Conservation (phyloP, 768 basidiomycete genomes). For the Lactarius pseudohatsudake region DNA sequence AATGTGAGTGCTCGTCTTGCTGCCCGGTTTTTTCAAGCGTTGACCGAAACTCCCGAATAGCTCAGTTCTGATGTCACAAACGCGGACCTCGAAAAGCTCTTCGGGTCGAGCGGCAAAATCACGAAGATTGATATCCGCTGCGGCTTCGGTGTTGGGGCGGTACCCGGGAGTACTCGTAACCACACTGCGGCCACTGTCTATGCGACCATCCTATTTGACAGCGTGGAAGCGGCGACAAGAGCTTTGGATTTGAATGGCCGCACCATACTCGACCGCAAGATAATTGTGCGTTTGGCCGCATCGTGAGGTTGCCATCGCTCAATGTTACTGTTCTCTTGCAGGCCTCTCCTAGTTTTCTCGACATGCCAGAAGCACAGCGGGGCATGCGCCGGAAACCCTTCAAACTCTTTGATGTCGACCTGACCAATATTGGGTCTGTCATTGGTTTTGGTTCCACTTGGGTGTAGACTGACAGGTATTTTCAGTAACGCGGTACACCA, state of each 20-base stretch:
- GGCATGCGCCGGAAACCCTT: not conserved
- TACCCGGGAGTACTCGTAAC: not conserved
- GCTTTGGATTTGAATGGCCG: conserved; percentile 1
- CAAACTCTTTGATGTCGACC: not conserved
- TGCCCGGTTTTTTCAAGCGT: conserved; percentile 29
- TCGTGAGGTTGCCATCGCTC: not conserved
- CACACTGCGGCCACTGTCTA: conserved; percentile 7
- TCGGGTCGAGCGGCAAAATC: conserved; percentile 41
- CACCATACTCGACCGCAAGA: conserved; percentile 8
- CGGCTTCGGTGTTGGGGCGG: conserved; percentile 26
- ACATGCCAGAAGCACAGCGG: conserved; percentile 14
- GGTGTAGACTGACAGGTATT: not conserved
- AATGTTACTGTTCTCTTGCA: not conserved
- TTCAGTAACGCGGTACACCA: conserved; percentile 7
- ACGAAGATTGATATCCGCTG: conserved; percentile 42
- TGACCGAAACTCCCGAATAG: conserved; percentile 16
- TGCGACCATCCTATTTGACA: conserved; percentile 16
- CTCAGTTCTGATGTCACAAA: conserved; percentile 36
- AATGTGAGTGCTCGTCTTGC: conserved; percentile 49
- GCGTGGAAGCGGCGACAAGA: not conserved
- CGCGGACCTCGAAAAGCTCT: conserved; percentile 37
- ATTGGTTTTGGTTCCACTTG: not conserved
- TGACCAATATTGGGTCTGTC: conserved; percentile 14
- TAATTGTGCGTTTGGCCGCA: conserved; percentile 15
- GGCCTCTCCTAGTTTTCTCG: conserved; percentile 21